phyloP scores from a whole-genome alignment of 2,329 filamentous ascomycete genomes.

The Niveomyces coronatus region DNA sequence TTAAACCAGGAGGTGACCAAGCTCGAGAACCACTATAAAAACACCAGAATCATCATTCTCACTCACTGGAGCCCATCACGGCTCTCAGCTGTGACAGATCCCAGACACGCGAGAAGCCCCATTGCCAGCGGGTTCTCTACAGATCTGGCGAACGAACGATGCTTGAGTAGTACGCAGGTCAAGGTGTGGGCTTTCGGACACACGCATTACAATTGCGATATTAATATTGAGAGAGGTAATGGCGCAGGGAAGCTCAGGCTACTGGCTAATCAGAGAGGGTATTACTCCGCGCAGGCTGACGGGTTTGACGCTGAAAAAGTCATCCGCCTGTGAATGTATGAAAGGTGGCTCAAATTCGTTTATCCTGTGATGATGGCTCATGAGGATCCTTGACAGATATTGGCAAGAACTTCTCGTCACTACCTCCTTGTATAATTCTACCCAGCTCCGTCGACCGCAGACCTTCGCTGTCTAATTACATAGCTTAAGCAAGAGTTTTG shows the following conservation, averaged over 20 bases:
- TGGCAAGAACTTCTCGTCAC: no score
- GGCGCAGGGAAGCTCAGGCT: no score
- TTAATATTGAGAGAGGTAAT: conserved; percentile 17
- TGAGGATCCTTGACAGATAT: no score
- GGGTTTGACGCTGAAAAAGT: conserved; percentile 2
- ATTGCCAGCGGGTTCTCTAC: conserved; percentile 27
- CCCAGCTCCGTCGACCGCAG: no score
- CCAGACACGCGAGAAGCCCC: conserved; percentile 18
- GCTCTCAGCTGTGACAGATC: conserved; percentile 16
- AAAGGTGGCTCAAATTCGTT: no score
- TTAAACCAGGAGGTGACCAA: conserved; percentile 15
- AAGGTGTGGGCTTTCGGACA: conserved; percentile 37
- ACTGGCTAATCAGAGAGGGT: conserved; percentile 26
- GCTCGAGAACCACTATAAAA: conserved; percentile 13
- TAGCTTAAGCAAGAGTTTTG: no score
- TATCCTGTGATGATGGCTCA: no score
- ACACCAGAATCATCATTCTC: conserved; percentile 25
- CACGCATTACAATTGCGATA: conserved; percentile 36
- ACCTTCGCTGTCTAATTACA: no score
- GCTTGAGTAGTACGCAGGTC: conserved; percentile 27
- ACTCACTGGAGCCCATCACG: conserved; percentile 29
- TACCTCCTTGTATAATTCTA: no score
- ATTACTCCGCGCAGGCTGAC: conserved; percentile 7
- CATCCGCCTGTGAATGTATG: no score
- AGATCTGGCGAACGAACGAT: conserved; percentile 26